phyloP scores from a whole-genome alignment of 2,329 filamentous ascomycete species.

The Rasamsonia emersonii region DNA sequence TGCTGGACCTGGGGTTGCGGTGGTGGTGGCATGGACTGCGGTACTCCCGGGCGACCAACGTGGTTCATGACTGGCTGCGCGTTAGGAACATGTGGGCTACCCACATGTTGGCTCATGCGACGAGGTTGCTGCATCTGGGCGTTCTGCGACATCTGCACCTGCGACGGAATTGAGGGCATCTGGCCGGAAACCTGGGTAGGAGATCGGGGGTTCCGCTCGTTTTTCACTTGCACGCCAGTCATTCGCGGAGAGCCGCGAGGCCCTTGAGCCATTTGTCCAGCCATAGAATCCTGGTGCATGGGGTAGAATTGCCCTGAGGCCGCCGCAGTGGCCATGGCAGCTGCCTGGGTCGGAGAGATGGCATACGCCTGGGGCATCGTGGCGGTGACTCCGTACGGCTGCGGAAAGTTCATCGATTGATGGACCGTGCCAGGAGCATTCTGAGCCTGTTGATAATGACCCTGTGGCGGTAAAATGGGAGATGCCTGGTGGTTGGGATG shows the following conservation, averaged over 20 bases:
- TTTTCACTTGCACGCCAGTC: slow-evolving; percentile 58
- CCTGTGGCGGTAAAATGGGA: slow-evolving; percentile 70
- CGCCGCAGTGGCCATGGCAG: slow-evolving; percentile 88
- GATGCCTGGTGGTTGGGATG: slow-evolving; percentile 61
- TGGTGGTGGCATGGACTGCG: slow-evolving; percentile 42
- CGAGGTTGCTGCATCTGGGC: slow-evolving; percentile 52
- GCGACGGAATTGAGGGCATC: slow-evolving; percentile 42
- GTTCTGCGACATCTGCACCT: slow-evolving; percentile 45
- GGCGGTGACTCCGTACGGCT: slow-evolving; percentile 64
- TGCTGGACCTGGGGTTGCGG: slow-evolving; percentile 54
- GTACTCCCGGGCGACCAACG: slow-evolving; percentile 43
- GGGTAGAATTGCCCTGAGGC: slow-evolving; percentile 77
- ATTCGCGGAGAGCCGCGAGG: slow-evolving; percentile 66
- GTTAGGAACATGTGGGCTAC: slow-evolving; percentile 64
- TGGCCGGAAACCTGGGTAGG: slow-evolving; percentile 60
- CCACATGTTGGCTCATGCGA: slow-evolving; percentile 61
- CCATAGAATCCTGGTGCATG: slow-evolving; percentile 62
- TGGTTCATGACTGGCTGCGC: slow-evolving; percentile 72
- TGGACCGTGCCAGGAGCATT: slow-evolving; percentile 52
- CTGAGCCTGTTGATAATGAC: slow-evolving; percentile 56
- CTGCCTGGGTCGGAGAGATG: slow-evolving; percentile 75
- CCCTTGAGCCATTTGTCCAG: slow-evolving; percentile 49
- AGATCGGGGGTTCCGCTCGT: slow-evolving; percentile 67
- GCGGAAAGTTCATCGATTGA: slow-evolving; percentile 71
- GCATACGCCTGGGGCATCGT: slow-evolving; percentile 67